Conservation (phyloP, 2,329 filamentous ascomycete genomes). For the Trichoderma sp. region DNA sequence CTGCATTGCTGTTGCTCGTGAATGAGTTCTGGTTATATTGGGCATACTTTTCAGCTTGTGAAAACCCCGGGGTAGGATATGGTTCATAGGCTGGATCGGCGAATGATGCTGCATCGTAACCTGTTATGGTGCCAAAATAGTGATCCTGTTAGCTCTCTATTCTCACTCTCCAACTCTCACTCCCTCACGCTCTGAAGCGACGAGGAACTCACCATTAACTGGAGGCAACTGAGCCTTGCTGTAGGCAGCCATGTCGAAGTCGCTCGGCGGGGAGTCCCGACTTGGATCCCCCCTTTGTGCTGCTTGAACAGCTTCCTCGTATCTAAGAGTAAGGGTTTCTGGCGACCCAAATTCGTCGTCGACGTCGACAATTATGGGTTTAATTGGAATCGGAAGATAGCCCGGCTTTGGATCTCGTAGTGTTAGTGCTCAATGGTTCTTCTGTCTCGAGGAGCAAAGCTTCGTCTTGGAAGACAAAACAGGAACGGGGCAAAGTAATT, state of each 20-base stretch:
- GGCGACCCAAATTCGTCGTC: slow-evolving; percentile 61
- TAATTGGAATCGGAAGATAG: slow-evolving; percentile 54
- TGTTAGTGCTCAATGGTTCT: slow-evolving; percentile 32
- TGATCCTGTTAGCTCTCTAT: slow-evolving; percentile 5
- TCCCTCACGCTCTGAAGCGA: background rate
- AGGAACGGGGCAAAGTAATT: background rate
- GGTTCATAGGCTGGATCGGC: slow-evolving; percentile 58
- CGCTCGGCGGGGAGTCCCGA: slow-evolving; percentile 56
- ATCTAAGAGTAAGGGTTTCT: slow-evolving; percentile 57
- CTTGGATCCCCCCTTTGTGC: slow-evolving; percentile 55
- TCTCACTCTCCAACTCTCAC: background rate
- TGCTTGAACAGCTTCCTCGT: slow-evolving; percentile 58
- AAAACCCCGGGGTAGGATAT: slow-evolving; percentile 52
- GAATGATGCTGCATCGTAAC: slow-evolving; percentile 62
- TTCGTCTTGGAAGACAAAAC: background rate
- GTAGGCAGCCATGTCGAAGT: slow-evolving; percentile 52
- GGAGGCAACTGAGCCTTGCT: slow-evolving; percentile 78
- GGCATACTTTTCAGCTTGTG: slow-evolving; percentile 52
- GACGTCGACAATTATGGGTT: slow-evolving; percentile 56
- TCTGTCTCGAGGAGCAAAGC: slow-evolving; percentile 29
- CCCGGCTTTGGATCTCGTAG: slow-evolving; percentile 45
- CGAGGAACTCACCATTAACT: slow-evolving; percentile 71
- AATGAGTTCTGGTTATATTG: slow-evolving; percentile 60
- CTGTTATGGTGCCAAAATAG: slow-evolving; percentile 38
- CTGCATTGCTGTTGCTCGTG: slow-evolving; percentile 62